phyloP scores from a whole-genome alignment of 352 stramenopile species.

The Pythium periplocum region DNA sequence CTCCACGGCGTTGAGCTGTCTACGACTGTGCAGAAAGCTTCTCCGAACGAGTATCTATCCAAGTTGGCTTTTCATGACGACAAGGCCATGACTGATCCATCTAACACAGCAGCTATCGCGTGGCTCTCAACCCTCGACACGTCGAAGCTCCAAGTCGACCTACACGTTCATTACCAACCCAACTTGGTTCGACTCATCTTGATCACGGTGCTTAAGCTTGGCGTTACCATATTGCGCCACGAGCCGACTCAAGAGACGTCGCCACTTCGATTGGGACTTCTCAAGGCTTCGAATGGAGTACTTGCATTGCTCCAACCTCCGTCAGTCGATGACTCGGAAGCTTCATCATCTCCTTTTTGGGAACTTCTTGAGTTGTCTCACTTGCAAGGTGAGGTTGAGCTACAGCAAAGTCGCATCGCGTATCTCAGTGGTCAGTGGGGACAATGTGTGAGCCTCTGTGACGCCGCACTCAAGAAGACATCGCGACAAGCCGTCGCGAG shows the following conservation, averaged over 20 bases:
- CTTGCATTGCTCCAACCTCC: no score
- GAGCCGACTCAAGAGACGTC: not conserved
- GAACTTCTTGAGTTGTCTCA: constrained; percentile 5
- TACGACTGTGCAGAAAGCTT: not conserved
- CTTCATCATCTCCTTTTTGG: not conserved
- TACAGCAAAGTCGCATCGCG: constrained; percentile 6
- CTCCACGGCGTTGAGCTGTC: constrained; percentile 16
- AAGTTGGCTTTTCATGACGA: constrained; percentile 18
- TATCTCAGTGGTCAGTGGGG: constrained; percentile 12
- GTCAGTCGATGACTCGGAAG: no score
- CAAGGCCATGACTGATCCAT: constrained; percentile 9
- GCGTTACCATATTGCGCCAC: constrained; percentile 14
- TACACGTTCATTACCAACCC: constrained; percentile 2
- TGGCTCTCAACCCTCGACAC: constrained; percentile 17
- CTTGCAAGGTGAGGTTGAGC: constrained; percentile 10
- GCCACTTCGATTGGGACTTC: no score
- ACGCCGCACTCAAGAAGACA: no score
- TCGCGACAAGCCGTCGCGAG: not conserved
- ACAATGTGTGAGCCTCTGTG: not conserved
- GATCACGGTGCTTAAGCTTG: constrained; percentile 9
- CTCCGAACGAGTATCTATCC: constrained; percentile 4
- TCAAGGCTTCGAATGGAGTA: no score
- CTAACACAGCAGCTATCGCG: constrained; percentile 6
- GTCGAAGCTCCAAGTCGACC: constrained; percentile 7
- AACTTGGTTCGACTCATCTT: constrained; percentile 7